These are phyloP conservation scores for Lachancea fermentati DNA, from an alignment of 805 yeast genomes.

Conservation along the genomic window DNA sequence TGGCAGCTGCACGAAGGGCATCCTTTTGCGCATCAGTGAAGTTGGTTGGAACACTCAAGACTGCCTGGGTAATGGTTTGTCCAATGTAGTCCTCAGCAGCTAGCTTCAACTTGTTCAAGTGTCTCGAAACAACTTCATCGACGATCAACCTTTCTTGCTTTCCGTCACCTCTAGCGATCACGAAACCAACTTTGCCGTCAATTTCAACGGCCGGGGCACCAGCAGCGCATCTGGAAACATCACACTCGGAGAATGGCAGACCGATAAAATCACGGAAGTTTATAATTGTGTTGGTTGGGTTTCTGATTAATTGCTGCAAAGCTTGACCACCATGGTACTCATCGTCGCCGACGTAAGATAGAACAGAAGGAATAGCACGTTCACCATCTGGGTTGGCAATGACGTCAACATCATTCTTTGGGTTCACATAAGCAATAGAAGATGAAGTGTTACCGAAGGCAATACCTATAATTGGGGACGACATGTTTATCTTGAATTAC, in stretches of 20 bases:
- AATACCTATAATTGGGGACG: conserved; percentile 74
- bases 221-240: conserved; percentile 60
- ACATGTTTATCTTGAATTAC: conserved; percentile 13
- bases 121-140: conserved; percentile 78
- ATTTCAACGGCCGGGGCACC: conserved; percentile 35
- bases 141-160: conserved; percentile 54
- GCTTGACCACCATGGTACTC: conserved; percentile 99
- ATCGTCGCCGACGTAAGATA: conserved; percentile 88
- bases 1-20: conserved; percentile 55
- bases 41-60: conserved; percentile 86
- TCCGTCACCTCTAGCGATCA: conserved; percentile 45
- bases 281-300: conserved; percentile 77
- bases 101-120: conserved; percentile 67
- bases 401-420: conserved; percentile 75
- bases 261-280: conserved; percentile 95
- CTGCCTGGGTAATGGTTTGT: conserved; percentile 70
- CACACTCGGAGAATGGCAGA: conserved; percentile 60
- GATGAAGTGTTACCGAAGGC: conserved; percentile 96
- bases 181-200: conserved; percentile 66
- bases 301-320: conserved; percentile 83
- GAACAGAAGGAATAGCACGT: conserved; percentile 88
- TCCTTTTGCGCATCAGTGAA: conserved; percentile 69
- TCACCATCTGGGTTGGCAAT: conserved; percentile 99
- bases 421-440: conserved; percentile 91
- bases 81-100: conserved; percentile 96